A percentile compares a stretch with the other conserved stretches of the same genome.
phyloP scores from a whole-genome alignment of 2,329 filamentous ascomycete species.

The Claviceps monticola region DNA sequence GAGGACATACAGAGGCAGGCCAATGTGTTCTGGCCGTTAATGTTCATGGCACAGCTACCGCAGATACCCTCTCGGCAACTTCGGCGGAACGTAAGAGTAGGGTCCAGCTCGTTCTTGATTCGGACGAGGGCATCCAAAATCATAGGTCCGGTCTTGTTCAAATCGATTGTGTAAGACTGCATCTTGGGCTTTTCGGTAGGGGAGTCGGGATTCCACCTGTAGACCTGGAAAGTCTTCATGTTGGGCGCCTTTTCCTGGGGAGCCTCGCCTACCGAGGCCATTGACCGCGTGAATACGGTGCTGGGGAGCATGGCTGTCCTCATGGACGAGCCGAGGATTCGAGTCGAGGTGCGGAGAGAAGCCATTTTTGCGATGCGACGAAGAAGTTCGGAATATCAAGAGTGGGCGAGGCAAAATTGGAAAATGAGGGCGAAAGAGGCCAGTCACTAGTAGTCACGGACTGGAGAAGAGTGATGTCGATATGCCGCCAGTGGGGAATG shows the following conservation, averaged over 20 bases:
- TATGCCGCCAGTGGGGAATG: neutral
- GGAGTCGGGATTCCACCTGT: slow-evolving; percentile 94
- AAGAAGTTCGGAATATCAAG: neutral
- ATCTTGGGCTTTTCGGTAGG: slow-evolving; percentile 88
- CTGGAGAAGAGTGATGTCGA: neutral
- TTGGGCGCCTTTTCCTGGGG: slow-evolving; percentile 49
- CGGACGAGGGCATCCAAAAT: slow-evolving; percentile 90
- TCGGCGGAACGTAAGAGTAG: slow-evolving; percentile 87
- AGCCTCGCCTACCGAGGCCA: slow-evolving; percentile 44
- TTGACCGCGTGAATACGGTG: slow-evolving; percentile 33
- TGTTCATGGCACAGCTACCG: slow-evolving; percentile 99
- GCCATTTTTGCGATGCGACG: slow-evolving; percentile 32
- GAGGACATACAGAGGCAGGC: slow-evolving; percentile 79
- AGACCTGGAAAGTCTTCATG: slow-evolving; percentile 95
- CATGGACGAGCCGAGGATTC: slow-evolving; percentile 35
- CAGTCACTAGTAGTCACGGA: too few relatives aligned
- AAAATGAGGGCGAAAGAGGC: neutral
- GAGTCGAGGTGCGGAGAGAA: slow-evolving; percentile 44
- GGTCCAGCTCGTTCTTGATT: slow-evolving; percentile 98
- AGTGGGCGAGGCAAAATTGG: neutral
- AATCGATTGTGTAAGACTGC: slow-evolving; percentile 86
- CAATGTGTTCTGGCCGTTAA: slow-evolving; percentile 95
- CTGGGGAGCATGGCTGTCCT: slow-evolving; percentile 24
- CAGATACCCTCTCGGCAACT: slow-evolving; percentile 98
- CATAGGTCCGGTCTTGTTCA: slow-evolving; percentile 99